These are phyloP conservation scores for Calonectria hongkongensis DNA, from an alignment of 2,329 filamentous ascomycete species.

Conservation along the genomic window DNA sequence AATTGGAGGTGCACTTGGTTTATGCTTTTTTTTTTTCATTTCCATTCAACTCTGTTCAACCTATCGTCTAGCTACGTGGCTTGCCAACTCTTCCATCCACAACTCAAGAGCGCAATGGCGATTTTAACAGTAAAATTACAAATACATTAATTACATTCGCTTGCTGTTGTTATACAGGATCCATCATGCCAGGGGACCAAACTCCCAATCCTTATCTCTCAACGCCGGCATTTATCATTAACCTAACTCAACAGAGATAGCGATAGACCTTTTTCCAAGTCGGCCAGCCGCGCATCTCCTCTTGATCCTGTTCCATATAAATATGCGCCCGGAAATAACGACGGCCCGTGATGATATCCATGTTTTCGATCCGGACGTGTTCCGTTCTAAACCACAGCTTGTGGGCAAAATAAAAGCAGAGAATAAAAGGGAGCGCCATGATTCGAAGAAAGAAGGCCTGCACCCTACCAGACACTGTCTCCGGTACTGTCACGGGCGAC, in stretches of 20 bases:
- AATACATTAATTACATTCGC: conserved; percentile 10
- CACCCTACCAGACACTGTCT: conserved; percentile 66
- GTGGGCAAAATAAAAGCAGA: conserved; percentile 82
- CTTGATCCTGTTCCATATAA: conserved; percentile 85
- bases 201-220: not conserved
- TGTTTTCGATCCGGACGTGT: conserved; percentile 78
- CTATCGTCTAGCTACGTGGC: not conserved
- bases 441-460: conserved; percentile 83
- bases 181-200: not conserved
- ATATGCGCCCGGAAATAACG: conserved; percentile 87
- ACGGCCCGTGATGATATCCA: conserved; percentile 91
- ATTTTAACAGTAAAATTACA: not conserved
- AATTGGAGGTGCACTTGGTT: not conserved
- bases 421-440: conserved; percentile 81
- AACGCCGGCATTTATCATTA: conserved; percentile 12
- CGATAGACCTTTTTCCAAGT: conserved; percentile 85
- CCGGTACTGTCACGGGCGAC: conserved; percentile 78
- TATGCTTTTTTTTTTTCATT: not conserved
- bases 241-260: conserved; percentile 75
- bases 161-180: not conserved
- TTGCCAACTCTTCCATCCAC: not conserved
- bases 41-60: not conserved
- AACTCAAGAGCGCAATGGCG: not conserved
- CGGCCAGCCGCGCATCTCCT: conserved; percentile 83
- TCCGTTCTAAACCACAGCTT: conserved; percentile 78